phyloP scores from a whole-genome alignment of 1,139 yeast genomes.

The Suhomyces yuchorum region DNA sequence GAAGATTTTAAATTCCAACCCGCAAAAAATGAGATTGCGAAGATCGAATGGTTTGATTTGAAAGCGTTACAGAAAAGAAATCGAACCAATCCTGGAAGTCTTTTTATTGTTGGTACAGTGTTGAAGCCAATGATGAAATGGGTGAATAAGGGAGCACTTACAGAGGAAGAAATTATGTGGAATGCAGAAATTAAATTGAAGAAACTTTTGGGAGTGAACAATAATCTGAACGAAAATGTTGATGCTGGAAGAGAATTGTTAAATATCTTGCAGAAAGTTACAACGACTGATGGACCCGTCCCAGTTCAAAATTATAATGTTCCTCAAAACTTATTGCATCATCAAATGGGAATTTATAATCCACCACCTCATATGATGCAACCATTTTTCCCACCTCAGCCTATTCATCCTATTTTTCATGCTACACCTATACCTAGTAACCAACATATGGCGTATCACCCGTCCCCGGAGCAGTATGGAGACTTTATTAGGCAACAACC shows the following conservation, averaged over 20 bases:
- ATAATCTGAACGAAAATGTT: slow-evolving; percentile 26
- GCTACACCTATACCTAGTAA: slow-evolving; percentile 39
- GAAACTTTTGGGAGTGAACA: slow-evolving; percentile 58
- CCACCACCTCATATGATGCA: slow-evolving; percentile 7
- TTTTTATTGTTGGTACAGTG: slow-evolving; percentile 61
- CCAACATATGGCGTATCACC: slow-evolving; percentile 7
- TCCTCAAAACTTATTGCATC: slow-evolving; percentile 12
- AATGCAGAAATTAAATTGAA: slow-evolving; percentile 67
- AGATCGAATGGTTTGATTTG: slow-evolving; percentile 48
- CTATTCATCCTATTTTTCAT: slow-evolving; percentile 25
- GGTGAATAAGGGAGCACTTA: slow-evolving; percentile 54
- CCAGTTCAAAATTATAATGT: slow-evolving; percentile 10
- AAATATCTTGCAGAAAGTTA: slow-evolving; percentile 58
- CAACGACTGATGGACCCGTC: slow-evolving; percentile 11
- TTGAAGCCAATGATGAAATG: slow-evolving; percentile 60
- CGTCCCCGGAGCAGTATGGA: slow-evolving; percentile 8
- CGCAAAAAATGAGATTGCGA: slow-evolving; percentile 84
- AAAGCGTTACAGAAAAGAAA: slow-evolving; percentile 38
- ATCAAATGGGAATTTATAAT: slow-evolving; percentile 9
- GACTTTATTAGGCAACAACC: slow-evolving; percentile 31
- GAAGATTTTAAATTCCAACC: slow-evolving; percentile 76
- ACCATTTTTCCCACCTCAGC: slow-evolving; percentile 26
- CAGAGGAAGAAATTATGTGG: slow-evolving; percentile 56
- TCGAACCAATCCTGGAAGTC: slow-evolving; percentile 47
- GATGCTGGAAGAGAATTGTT: slow-evolving; percentile 80